Percentiles rank a stretch among this genome's conserved stretches.
These are phyloP conservation scores for Shiraia sp. DNA, from an alignment of 2,329 filamentous ascomycete genomes.

Conservation along the genomic window DNA sequence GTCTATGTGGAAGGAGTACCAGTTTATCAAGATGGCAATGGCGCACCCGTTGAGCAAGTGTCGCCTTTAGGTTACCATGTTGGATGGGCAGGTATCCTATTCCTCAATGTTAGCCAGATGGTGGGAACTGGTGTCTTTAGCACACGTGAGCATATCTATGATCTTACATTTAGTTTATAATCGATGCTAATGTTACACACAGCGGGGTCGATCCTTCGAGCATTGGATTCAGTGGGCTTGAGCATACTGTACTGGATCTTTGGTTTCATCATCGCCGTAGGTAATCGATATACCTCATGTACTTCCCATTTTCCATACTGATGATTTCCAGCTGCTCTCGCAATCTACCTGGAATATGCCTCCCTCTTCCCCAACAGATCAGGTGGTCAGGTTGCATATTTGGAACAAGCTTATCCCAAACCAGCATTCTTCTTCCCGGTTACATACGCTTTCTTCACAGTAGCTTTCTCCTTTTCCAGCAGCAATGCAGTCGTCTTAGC, in stretches of 20 bases:
- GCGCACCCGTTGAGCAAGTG: constrained; percentile 34
- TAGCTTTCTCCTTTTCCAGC: constrained; percentile 34
- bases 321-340: constrained; percentile 19
- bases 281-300: constrained; percentile 4
- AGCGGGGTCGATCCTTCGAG: constrained; percentile 30
- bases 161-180: background rate
- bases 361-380: constrained; percentile 34
- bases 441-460: constrained; percentile 33
- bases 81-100: constrained; percentile 32
- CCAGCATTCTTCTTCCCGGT: constrained; percentile 34
- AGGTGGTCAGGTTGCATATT: constrained; percentile 34
- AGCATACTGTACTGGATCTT: constrained; percentile 35
- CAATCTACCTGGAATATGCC: constrained; percentile 33
- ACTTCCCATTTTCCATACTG: background rate
- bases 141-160: constrained; percentile 22
- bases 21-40: constrained; percentile 32
- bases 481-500: constrained; percentile 37
- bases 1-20: constrained; percentile 26
- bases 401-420: constrained; percentile 35
- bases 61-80: constrained; percentile 38
- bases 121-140: constrained; percentile 37
- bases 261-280: constrained; percentile 30
- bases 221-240: constrained; percentile 31
- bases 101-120: constrained; percentile 39
- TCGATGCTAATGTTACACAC: constrained; percentile 4